A percentile compares a stretch with the other conserved stretches of the same genome.
Conservation (phyloP, 164 flowering plant species). For the Magnolia changhungtana region DNA sequence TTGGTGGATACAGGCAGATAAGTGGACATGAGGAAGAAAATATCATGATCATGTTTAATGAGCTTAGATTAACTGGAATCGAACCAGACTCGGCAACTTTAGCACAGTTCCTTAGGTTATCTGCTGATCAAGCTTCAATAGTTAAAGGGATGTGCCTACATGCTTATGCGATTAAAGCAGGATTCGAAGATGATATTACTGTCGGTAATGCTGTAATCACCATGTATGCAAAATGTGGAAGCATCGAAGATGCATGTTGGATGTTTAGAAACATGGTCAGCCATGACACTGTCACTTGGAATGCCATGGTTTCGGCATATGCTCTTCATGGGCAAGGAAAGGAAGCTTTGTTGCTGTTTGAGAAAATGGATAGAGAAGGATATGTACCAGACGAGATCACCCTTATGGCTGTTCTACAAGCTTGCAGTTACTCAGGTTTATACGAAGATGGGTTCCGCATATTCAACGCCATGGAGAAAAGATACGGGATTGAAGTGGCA, state of each 20-base stretch:
- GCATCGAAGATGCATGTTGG: constrained; percentile 24
- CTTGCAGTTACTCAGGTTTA: constrained; percentile 31
- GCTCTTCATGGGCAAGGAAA: constrained; percentile 33
- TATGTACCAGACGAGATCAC: constrained; percentile 26
- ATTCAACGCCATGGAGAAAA: constrained; percentile 22
- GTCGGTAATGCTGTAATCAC: constrained; percentile 25
- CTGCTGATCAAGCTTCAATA: constrained; percentile 29
- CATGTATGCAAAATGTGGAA: constrained; percentile 38
- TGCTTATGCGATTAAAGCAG: constrained; percentile 25
- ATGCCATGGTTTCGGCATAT: constrained; percentile 29
- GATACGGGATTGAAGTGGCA: constrained; percentile 4
- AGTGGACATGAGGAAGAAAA: constrained; percentile 22
- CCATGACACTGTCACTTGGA: constrained; percentile 27
- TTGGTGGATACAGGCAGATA: constrained; percentile 18
- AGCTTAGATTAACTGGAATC: constrained; percentile 22
- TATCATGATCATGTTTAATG: constrained; percentile 21
- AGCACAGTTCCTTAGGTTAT: constrained; percentile 28
- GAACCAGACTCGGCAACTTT: constrained; percentile 29
- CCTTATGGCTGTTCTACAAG: constrained; percentile 33
- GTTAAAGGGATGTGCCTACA: constrained; percentile 27
- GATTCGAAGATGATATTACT: constrained; percentile 15
- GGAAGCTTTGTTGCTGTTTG: constrained; percentile 20
- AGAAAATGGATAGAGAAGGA: constrained; percentile 23
- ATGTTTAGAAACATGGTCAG: constrained; percentile 19
- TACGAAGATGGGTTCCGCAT: constrained; percentile 24